These are phyloP conservation scores for Thelonectria rubi DNA, from an alignment of 2,329 filamentous ascomycete genomes.

Conservation along the genomic window DNA sequence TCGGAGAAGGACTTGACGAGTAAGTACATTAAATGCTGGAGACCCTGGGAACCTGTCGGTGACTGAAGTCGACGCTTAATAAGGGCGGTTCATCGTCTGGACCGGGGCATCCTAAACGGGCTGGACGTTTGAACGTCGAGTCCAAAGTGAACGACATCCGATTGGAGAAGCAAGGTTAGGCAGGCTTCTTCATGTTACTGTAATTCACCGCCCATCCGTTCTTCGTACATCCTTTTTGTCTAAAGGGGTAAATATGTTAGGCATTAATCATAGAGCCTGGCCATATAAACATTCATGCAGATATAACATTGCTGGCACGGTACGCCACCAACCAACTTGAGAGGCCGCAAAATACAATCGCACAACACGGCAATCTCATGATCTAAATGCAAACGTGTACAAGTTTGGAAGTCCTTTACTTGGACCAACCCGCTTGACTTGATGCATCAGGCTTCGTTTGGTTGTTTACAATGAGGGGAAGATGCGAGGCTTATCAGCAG, in stretches of 20 bases:
- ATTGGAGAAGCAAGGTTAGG: neutral
- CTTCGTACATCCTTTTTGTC: neutral
- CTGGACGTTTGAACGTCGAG: neutral
- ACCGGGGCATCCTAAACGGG: too few relatives aligned
- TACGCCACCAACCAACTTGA: neutral
- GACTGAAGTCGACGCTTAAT: too few relatives aligned
- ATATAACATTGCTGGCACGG: neutral
- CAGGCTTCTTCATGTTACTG: neutral
- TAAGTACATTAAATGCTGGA: too few relatives aligned
- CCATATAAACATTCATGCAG: neutral
- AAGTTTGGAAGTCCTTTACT: neutral
- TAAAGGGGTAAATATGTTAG: neutral
- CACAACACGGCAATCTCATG: neutral
- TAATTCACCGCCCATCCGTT: neutral
- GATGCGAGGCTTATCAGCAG: slow-evolving; percentile 23
- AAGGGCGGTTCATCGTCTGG: too few relatives aligned
- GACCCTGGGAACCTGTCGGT: too few relatives aligned
- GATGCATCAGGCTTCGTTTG: slow-evolving; percentile 4
- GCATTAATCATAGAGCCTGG: neutral
- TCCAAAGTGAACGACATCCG: neutral
- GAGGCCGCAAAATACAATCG: neutral
- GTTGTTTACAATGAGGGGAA: slow-evolving; percentile 5
- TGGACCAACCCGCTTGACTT: neutral
- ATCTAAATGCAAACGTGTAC: neutral
- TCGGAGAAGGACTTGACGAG: too few relatives aligned